Percentiles rank a stretch among this genome's conserved stretches.
Conservation (phyloP, 2,329 filamentous ascomycete species). For the Fusarium sp. region DNA sequence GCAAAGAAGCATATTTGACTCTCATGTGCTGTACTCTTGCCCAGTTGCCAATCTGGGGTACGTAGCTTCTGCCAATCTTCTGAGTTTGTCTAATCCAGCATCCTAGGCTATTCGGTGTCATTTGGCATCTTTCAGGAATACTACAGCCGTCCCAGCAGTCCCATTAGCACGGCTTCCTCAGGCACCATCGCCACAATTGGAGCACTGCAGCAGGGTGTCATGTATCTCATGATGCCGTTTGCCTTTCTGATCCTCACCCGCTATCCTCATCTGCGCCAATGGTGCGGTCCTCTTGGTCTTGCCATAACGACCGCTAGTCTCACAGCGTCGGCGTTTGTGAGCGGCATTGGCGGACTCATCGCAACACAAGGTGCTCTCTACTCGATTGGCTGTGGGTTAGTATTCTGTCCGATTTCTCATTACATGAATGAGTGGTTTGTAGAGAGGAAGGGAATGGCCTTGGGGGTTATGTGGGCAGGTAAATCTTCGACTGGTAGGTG, state of each 20-base stretch:
- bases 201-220: slow-evolving; percentile 56
- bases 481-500: slow-evolving; percentile 55
- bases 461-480: slow-evolving; percentile 69
- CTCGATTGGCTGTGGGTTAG: slow-evolving; percentile 65
- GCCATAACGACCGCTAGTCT: slow-evolving; percentile 63
- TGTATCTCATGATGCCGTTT: slow-evolving; percentile 66
- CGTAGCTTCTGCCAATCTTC: fast-evolving
- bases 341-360: slow-evolving; percentile 65
- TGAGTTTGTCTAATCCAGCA: neutral
- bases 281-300: slow-evolving; percentile 60
- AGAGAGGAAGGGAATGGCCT: slow-evolving; percentile 64
- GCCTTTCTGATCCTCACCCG: slow-evolving; percentile 60
- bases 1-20: slow-evolving; percentile 48
- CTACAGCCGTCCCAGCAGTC: slow-evolving; percentile 69
- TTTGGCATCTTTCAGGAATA: slow-evolving; percentile 79
- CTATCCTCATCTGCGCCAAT: slow-evolving; percentile 57
- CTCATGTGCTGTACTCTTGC: slow-evolving; percentile 52
- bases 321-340: slow-evolving; percentile 64
- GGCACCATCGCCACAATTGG: slow-evolving; percentile 45
- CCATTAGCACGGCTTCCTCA: slow-evolving; percentile 57
- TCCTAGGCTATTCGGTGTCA: slow-evolving; percentile 53
- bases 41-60: slow-evolving; percentile 52
- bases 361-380: slow-evolving; percentile 71
- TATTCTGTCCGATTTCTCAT: slow-evolving; percentile 65
- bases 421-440: slow-evolving; percentile 73